These are phyloP conservation scores for Schrenkiella parvula DNA, from an alignment of 345 rosid genomes.

Conservation along the genomic window DNA sequence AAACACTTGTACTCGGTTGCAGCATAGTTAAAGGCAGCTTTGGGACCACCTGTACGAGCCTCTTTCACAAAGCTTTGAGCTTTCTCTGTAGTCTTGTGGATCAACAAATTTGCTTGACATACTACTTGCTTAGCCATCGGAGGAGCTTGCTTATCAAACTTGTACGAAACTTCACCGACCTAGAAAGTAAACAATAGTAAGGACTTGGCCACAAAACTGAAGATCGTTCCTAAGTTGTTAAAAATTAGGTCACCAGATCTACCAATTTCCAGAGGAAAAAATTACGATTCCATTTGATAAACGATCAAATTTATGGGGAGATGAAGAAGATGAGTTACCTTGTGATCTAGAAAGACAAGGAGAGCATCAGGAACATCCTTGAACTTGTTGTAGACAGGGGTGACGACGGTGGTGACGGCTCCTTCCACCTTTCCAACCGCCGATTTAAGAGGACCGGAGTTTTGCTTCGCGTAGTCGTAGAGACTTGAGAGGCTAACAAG, in stretches of 20 bases:
- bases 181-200: constrained; percentile 23
- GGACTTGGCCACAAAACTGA: background rate
- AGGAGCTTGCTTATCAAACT: constrained; percentile 77
- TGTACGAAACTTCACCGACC: constrained; percentile 58
- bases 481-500: constrained; percentile 49
- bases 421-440: constrained; percentile 66
- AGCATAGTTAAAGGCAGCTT: constrained; percentile 52
- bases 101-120: constrained; percentile 36
- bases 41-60: constrained; percentile 54
- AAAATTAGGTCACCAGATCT: constrained; percentile 2
- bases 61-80: constrained; percentile 45
- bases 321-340: constrained; percentile 41
- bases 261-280: background rate
- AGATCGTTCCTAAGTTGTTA: background rate
- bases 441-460: constrained; percentile 74
- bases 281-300: too few species aligned
- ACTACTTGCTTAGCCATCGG: constrained; percentile 51
- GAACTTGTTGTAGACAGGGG: constrained; percentile 61
- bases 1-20: constrained; percentile 51
- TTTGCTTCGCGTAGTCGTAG: constrained; percentile 68
- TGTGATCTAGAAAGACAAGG: constrained; percentile 63
- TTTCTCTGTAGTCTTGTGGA: constrained; percentile 43
- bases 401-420: constrained; percentile 54
- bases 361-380: constrained; percentile 63
- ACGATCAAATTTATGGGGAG: background rate